Percentiles rank a stretch among this genome's conserved stretches.
These are phyloP conservation scores for Waitea zeae DNA, from an alignment of 1,284 basidiomycete species.

Conservation along the genomic window DNA sequence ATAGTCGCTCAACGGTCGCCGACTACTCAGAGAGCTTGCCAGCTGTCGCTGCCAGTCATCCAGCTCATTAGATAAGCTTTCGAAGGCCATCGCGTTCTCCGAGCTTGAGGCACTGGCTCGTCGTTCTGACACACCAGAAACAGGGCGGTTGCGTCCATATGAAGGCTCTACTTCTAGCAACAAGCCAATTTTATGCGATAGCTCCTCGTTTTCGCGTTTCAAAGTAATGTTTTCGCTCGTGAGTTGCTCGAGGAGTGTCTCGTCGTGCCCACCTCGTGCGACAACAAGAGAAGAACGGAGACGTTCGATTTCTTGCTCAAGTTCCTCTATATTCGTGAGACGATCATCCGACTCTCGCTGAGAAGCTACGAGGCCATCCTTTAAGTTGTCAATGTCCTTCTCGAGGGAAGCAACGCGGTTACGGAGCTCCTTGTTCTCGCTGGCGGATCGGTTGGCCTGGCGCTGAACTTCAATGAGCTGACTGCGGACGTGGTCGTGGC, in stretches of 20 bases:
- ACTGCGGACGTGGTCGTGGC: conserved; percentile 41
- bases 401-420: conserved; percentile 59
- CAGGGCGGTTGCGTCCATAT: conserved; percentile 41
- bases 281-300: conserved; percentile 61
- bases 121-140: conserved; percentile 44
- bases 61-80: conserved; percentile 57
- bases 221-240: conserved; percentile 62
- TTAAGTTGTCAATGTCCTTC: conserved; percentile 53
- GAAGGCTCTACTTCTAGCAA: conserved; percentile 70
- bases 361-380: conserved; percentile 53
- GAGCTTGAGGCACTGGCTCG: conserved; percentile 62
- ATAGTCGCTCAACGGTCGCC: conserved; percentile 53
- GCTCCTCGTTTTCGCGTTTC: conserved; percentile 68
- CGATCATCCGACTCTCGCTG: conserved; percentile 67
- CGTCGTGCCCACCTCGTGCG: conserved; percentile 56
- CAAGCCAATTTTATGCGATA: conserved; percentile 74
- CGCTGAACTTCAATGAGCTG: conserved; percentile 60
- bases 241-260: conserved; percentile 57
- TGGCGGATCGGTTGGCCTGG: conserved; percentile 48
- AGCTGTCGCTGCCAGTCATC: conserved; percentile 74
- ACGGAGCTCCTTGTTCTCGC: conserved; percentile 63
- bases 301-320: conserved; percentile 67
- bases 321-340: conserved; percentile 56
- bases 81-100: conserved; percentile 61
- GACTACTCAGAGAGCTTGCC: conserved; percentile 54